Percentiles rank a stretch among this genome's conserved stretches.
Evolutionary conservation across 2,329 filamentous ascomycete species (phyloP).

Genomic region (Alternaria conjuncta): DNA sequence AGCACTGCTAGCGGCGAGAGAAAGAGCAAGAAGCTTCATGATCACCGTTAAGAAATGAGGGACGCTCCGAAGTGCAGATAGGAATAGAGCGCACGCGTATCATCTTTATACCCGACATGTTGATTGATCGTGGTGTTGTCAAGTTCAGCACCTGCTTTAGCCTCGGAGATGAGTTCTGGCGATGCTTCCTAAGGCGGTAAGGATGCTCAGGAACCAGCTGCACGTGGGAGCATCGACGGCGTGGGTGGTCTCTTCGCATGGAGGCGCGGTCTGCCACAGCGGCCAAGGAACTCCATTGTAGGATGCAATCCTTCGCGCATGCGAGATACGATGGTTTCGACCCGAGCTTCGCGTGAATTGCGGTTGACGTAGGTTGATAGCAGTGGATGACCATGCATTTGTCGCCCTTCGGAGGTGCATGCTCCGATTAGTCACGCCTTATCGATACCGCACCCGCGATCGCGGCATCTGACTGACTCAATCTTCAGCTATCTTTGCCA

Average conservation of each 20-base stretch:
- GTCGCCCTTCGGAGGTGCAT: conserved; percentile 1
- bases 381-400: neutral
- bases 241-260: conserved; percentile 2
- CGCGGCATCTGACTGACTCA: conserved; percentile 11
- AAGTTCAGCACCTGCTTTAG: conserved; percentile 3
- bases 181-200: conserved; percentile 30
- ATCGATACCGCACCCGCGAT: conserved; percentile 9
- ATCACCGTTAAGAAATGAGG: neutral
- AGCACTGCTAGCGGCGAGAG: conserved; percentile 13
- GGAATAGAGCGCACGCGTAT: neutral
- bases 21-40: conserved; percentile 31
- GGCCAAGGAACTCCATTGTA: conserved; percentile 1
- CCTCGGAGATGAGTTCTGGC: conserved; percentile 33
- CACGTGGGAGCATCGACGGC: conserved; percentile 10
- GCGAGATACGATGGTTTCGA: neutral
- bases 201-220: neutral
- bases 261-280: neutral
- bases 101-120: conserved; percentile 6
- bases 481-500: conserved; percentile 7
- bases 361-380: neutral
- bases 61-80: neutral
- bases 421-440: conserved; percentile 13
- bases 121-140: neutral
- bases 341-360: neutral
- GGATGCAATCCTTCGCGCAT: conserved; percentile 3